These are phyloP conservation scores for Termitomyces sp. DNA, from an alignment of 768 basidiomycete species.

Conservation along the genomic window DNA sequence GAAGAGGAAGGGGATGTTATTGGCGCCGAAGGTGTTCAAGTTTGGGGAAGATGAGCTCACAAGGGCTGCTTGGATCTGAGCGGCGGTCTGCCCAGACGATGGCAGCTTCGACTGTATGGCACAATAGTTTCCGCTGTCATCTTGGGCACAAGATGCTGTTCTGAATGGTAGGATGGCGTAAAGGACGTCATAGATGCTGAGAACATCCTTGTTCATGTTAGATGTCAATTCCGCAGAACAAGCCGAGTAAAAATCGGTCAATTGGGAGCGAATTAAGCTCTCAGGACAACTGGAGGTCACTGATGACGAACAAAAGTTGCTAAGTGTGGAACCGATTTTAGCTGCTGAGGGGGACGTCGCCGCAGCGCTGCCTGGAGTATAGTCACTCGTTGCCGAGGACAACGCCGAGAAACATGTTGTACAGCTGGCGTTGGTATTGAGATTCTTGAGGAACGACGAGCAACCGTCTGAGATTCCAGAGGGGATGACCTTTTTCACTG, in stretches of 20 bases:
- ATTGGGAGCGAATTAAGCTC: slow-evolving; percentile 49
- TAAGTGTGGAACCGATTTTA: slow-evolving; percentile 46
- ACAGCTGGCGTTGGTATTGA: slow-evolving; percentile 61
- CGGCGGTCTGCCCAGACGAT: slow-evolving; percentile 21
- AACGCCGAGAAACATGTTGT: slow-evolving; percentile 58
- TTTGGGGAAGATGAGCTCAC: slow-evolving; percentile 43
- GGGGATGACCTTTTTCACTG: slow-evolving; percentile 46
- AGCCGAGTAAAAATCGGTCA: slow-evolving; percentile 63
- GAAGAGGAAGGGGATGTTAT: slow-evolving; percentile 81
- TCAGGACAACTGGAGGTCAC: slow-evolving; percentile 49
- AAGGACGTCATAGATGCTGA: slow-evolving; percentile 71
- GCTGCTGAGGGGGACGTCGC: slow-evolving; percentile 33
- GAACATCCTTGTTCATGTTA: slow-evolving; percentile 40
- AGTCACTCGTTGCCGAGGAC: slow-evolving; percentile 51
- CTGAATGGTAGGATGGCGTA: slow-evolving; percentile 66
- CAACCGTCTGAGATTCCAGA: slow-evolving; percentile 52
- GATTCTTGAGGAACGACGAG: slow-evolving; percentile 46
- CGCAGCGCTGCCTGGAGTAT: slow-evolving; percentile 41
- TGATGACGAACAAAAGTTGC: slow-evolving; percentile 45
- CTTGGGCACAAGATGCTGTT: slow-evolving; percentile 70
- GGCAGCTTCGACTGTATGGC: slow-evolving; percentile 37
- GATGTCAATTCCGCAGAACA: slow-evolving; percentile 71
- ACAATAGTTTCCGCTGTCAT: slow-evolving; percentile 68
- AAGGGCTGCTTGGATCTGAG: slow-evolving; percentile 25
- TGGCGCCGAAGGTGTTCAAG: slow-evolving; percentile 42